Base-by-base conservation (phyloP, 768 basidiomycete genomes). In the Trametes punicea region DNA sequence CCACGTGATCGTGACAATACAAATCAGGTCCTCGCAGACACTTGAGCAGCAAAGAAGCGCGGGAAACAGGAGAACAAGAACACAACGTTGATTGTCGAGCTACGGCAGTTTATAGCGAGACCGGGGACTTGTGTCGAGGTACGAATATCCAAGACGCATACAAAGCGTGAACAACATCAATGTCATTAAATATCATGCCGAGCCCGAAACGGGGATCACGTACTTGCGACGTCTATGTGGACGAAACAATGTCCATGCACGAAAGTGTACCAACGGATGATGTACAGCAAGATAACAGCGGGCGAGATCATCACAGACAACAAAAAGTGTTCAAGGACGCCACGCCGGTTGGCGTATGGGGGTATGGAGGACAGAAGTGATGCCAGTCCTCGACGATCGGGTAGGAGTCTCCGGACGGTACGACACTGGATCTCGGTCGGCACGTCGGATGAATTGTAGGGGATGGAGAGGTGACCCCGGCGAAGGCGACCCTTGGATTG, bases 361-460 rank as follows among this genome's bases (percentile, higher is more conserved):
- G 41, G 79, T 77, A 59, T 71, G 69, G 45, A 68, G 72, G 55
- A 76, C 70, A 36, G 73, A 72, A 51, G 73, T 67, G 34, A 55
- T 53, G 10, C 72, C 71, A 56, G 18, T 44, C 23, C 74, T 70
- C 51, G 80, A 71, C 20, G 79, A 66, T 70, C 83, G 87, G 33
- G 85, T 82, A n/a, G 88, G 88, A 9, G 85, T 87, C 27, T 75
- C 75, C 16, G 87, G 80, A 51, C 84, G 80, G 48, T 80, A 65
- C 3, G 77, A 63, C 26, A 69, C 70, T 46, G 75, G 73, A 16
- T 87, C 86, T 25, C 73, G 74, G 36, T 88, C 87, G 34, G 88
- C 93, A 45, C 86, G 83, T 53, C 92, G 79, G 61, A 96, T 82
- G 71, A 93, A 94, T 67, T 95, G 91, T 42, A 96, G 72, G 1